Evolutionary conservation across 2,329 filamentous ascomycete species (phyloP), one percentile per base, ranked within the genome.

Genomic region (Paecilomyces dactylethromorphus): DNA sequence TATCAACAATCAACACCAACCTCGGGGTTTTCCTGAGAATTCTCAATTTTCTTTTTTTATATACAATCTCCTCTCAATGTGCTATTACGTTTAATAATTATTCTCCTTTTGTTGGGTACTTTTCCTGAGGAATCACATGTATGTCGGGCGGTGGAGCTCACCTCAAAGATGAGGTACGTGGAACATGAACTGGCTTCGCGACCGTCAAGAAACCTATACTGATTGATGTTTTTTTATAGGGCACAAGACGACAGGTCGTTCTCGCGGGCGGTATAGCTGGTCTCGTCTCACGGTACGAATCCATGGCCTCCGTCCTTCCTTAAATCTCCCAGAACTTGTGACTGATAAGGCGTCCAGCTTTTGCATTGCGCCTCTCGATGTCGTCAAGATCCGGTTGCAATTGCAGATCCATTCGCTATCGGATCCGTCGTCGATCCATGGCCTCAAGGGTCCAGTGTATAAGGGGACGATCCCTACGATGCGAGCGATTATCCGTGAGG

Each of bases 321-420:
- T 13, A 11, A 26, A 18, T 26, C 15, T 32, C 51, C 21, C 12
- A 26, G 18, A 32, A 53, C 18, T 13, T 13, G 1, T 13, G 15
- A 53, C 51, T 53, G 51, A 53, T 26, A 54, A 29, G 29, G n/a
- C 6, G n/a, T 18, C n/a, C 31, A 92, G 90, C 72, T 97, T 99
- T 80, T 85, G 94, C 70, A 88, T 97, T 71, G 91, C 94, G 18
- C 94, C 94, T 56, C 89, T 99, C 65, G 94, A 99, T 75, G 94
- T 99, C 63, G 87, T 97, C 78, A 97, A 99, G 81, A 99, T 99
- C 77, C 90, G 94, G 53, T 87, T 97, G 53, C 94, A 99, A 74
- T 86, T 99, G 18, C 94, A 97, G 75, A 85, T 90, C 52, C 89
- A 95, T 78, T 92, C 91, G 54, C 84, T 90, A 60, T 88, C 88